A percentile compares a stretch with the other conserved stretches of the same genome.
phyloP scores from a whole-genome alignment of 75 land plant species.

The Pseudotsuga menziesii region DNA sequence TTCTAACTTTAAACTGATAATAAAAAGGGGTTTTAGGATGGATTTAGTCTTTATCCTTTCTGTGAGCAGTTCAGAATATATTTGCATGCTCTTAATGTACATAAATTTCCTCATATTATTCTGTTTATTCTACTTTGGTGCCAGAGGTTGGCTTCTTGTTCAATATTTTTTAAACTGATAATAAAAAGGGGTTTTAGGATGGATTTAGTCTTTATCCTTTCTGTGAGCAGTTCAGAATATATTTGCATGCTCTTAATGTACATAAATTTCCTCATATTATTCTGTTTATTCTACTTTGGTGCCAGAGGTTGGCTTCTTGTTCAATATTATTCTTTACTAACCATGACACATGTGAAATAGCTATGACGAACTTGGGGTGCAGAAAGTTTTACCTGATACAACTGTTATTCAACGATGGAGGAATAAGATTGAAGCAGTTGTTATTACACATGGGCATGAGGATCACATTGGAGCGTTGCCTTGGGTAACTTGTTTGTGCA shows the following conservation, averaged over 20 bases:
- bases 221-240: too few relatives aligned
- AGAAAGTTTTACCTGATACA: conserved; percentile 44
- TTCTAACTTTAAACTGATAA: background rate
- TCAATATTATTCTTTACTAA: background rate
- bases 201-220: too few relatives aligned
- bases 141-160: background rate
- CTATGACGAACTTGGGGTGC: conserved; percentile 46
- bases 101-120: too few relatives aligned
- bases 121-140: background rate
- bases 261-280: too few relatives aligned
- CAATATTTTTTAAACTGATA: background rate
- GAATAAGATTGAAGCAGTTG: conserved; percentile 49
- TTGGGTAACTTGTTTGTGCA: conserved; percentile 26
- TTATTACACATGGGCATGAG: conserved; percentile 58
- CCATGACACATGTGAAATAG: conserved; percentile 13
- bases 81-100: too few relatives aligned
- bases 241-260: too few relatives aligned
- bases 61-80: too few relatives aligned
- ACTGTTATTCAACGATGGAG: conserved; percentile 45
- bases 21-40: background rate
- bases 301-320: background rate
- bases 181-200: background rate
- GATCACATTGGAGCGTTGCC: conserved; percentile 58
- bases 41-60: too few relatives aligned
- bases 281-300: background rate